phyloP scores from a whole-genome alignment of 2,329 filamentous ascomycete species.

The Ceratocystis albifundus region DNA sequence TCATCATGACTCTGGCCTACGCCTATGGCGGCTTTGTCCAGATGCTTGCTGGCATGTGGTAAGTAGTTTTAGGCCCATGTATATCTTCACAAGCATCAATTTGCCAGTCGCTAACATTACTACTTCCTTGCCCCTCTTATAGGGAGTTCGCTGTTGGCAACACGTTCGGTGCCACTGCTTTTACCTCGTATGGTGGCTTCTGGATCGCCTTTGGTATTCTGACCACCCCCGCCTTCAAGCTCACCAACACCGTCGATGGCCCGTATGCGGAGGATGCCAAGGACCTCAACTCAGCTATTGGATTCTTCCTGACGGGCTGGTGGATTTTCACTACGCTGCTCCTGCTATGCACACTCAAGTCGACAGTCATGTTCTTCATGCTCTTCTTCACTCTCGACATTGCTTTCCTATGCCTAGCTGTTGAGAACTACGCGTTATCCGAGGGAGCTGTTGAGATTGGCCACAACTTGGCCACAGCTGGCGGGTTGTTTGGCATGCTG shows the following conservation, averaged over 20 bases:
- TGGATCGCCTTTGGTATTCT: slow-evolving; percentile 68
- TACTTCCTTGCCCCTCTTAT: slow-evolving; percentile 1
- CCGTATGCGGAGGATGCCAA: slow-evolving; percentile 38
- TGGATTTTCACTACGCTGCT: slow-evolving; percentile 74
- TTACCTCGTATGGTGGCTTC: slow-evolving; percentile 75
- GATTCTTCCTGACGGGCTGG: slow-evolving; percentile 68
- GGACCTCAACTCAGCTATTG: slow-evolving; percentile 49
- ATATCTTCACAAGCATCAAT: slow-evolving; percentile 1
- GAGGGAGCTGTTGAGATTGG: slow-evolving; percentile 39
- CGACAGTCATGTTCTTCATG: slow-evolving; percentile 64
- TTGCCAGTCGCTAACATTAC: background rate
- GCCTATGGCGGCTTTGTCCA: slow-evolving; percentile 71
- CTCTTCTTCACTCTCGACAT: slow-evolving; percentile 69
- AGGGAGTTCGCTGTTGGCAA: slow-evolving; percentile 84
- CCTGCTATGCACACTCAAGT: slow-evolving; percentile 61
- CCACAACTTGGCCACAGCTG: slow-evolving; percentile 50
- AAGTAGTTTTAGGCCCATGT: slow-evolving; percentile 32
- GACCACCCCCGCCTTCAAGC: slow-evolving; percentile 55
- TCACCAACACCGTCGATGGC: slow-evolving; percentile 34
- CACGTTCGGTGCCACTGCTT: slow-evolving; percentile 71
- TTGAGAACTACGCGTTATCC: slow-evolving; percentile 47
- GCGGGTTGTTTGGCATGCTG: slow-evolving; percentile 68
- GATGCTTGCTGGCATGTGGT: slow-evolving; percentile 79
- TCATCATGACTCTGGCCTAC: slow-evolving; percentile 58
- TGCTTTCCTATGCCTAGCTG: slow-evolving; percentile 60